phyloP scores from a whole-genome alignment of 768 basidiomycete species.

The Melanogaster broomeanus region DNA sequence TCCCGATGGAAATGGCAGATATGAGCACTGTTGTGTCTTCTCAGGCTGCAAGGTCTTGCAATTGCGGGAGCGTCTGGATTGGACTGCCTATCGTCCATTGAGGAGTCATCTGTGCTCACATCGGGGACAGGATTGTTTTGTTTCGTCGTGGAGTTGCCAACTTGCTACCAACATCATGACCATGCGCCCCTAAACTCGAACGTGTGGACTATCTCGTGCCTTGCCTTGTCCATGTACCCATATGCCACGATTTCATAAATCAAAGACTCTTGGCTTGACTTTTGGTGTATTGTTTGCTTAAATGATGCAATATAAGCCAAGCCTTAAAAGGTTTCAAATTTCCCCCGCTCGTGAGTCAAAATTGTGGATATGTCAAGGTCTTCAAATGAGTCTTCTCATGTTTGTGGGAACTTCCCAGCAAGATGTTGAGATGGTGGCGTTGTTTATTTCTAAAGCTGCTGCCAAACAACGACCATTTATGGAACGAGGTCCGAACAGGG shows the following conservation, averaged over 20 bases:
- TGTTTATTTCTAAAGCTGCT: conserved; percentile 18
- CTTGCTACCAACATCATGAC: conserved; percentile 16
- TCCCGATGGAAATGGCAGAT: conserved; percentile 20
- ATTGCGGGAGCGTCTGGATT: conserved; percentile 18
- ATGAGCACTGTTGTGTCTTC: conserved; percentile 20
- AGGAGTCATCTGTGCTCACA: conserved; percentile 24
- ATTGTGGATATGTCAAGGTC: conserved; percentile 7
- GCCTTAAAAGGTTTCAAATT: background rate
- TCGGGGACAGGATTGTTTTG: conserved; percentile 22
- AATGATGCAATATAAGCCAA: background rate
- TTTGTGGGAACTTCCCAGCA: background rate
- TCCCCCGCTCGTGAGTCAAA: conserved; percentile 15
- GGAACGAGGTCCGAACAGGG: background rate
- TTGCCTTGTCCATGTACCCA: conserved; percentile 24
- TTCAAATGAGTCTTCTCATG: conserved; percentile 3
- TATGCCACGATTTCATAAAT: conserved; percentile 8
- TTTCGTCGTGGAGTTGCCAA: conserved; percentile 16
- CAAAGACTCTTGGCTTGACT: conserved; percentile 13
- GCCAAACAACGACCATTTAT: conserved; percentile 10
- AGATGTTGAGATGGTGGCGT: background rate
- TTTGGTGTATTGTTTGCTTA: too few species aligned
- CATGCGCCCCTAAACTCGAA: conserved; percentile 10
- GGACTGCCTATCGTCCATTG: conserved; percentile 20
- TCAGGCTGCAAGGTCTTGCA: conserved; percentile 24
- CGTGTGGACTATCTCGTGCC: conserved; percentile 29